Base-by-base conservation (phyloP, 1,139 yeast species). In the Taphrina populina region DNA sequence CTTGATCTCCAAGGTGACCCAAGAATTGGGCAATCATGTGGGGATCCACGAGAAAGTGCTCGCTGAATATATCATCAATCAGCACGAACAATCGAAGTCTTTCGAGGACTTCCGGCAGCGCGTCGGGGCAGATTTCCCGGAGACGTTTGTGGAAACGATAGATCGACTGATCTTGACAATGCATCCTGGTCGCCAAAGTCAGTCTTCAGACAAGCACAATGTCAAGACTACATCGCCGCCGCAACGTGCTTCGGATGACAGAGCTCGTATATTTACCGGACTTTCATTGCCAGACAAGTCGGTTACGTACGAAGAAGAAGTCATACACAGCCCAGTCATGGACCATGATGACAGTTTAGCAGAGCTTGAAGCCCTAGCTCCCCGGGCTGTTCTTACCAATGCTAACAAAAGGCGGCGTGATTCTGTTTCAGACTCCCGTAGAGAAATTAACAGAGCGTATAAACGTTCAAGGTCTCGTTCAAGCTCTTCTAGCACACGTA, bases 51-150 rank as follows among this genome's bases (percentile, higher is more conserved):
- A 81, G 56, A 67, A 69, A 30, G 74, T 80, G 7, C 71, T 84
- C 20, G 78, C 86, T 0, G 79, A 79, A 61, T 84, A 82, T 67
- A 72, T 86, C 10, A 61, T 75, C 2, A 76, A 73, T 60, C 66
- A 85, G 23, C 77, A 77, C 62, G 67, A 70, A 2, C 68, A 74
- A 46, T 66, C 78, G 1, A 64, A 64, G 3, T 71, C 67, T 7
- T 82, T 83, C 63, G 66, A 68, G 35, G 61, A 67, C n/a, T 70
- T 72, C 17, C 68, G 84, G 52, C 67, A 69, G 13, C 79, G 75
- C 7, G 77, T 82, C 65, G 92, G 88, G 0, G 87, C 85, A 17
- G 84, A 79, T 8, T 79, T 84, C 59, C 76, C 82, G 0, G 68
- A 65, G 3, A 70, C 59, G 2, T 75, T 80, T 60, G 66, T 81